Conservation (phyloP, 2,329 filamentous ascomycete genomes). For the Aspergillus thermomutatus region DNA sequence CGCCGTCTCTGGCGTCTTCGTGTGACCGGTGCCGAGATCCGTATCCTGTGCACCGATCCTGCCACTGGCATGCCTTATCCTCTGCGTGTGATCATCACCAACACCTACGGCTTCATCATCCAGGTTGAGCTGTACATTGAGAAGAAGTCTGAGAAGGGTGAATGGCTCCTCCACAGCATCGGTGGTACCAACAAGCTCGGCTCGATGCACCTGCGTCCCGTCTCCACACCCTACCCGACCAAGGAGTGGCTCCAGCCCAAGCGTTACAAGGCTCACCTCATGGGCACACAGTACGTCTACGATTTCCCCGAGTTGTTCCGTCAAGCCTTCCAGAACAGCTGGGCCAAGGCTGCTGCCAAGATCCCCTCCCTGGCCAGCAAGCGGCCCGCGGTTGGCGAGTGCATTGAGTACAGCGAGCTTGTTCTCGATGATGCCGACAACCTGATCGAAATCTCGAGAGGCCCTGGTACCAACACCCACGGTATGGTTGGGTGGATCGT, state of each 20-base stretch:
- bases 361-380: slow-evolving; percentile 72
- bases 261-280: slow-evolving; percentile 97
- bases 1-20: slow-evolving; percentile 93
- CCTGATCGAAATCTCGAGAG: slow-evolving; percentile 86
- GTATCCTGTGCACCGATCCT: slow-evolving; percentile 94
- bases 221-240: slow-evolving; percentile 89
- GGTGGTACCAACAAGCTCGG: slow-evolving; percentile 93
- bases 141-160: slow-evolving; percentile 95
- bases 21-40: slow-evolving; percentile 95
- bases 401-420: slow-evolving; percentile 89
- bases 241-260: slow-evolving; percentile 99
- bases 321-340: slow-evolving; percentile 94
- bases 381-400: slow-evolving; percentile 82
- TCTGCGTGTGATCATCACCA: slow-evolving; percentile 92
- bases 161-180: slow-evolving; percentile 98
- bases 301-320: slow-evolving; percentile 99
- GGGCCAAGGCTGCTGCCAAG: slow-evolving; percentile 71
- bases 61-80: slow-evolving; percentile 80
- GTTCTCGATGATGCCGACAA: slow-evolving; percentile 93
- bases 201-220: slow-evolving; percentile 87
- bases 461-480: slow-evolving; percentile 90
- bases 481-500: slow-evolving; percentile 99
- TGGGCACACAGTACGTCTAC: slow-evolving; percentile 99
- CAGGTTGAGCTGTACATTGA: slow-evolving; percentile 97
- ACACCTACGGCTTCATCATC: slow-evolving; percentile 96